These are phyloP conservation scores for Magnusiomyces paraingens DNA, from an alignment of 1,139 yeast genomes.

Conservation along the genomic window DNA sequence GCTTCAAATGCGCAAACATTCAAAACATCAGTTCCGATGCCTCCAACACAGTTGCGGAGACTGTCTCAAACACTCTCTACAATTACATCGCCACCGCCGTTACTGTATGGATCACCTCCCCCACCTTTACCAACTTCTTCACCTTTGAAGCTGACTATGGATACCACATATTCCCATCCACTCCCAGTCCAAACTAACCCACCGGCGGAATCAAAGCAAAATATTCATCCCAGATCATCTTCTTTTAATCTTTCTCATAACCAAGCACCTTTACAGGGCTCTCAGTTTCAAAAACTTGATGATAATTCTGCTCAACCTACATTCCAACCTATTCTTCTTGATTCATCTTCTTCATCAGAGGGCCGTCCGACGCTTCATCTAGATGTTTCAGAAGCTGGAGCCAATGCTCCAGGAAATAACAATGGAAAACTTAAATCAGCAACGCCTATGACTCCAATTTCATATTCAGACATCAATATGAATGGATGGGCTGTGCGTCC, in stretches of 20 bases:
- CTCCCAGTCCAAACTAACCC: too few species aligned
- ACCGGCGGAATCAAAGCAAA: too few species aligned
- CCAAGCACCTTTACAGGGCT: too few species aligned
- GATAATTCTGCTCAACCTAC: not conserved
- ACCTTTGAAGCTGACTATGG: too few species aligned
- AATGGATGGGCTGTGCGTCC: constrained; percentile 65
- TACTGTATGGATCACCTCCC: too few species aligned
- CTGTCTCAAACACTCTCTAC: too few species aligned
- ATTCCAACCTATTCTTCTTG: not conserved
- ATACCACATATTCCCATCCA: too few species aligned
- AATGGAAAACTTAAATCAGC: not conserved
- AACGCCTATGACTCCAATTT: not conserved
- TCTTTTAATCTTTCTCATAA: too few species aligned
- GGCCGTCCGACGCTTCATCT: not conserved
- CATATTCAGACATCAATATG: constrained; percentile 8
- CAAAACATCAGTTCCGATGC: constrained; percentile 9
- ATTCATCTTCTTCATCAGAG: not conserved
- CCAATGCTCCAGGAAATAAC: not conserved
- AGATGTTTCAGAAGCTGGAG: not conserved
- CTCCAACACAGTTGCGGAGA: constrained; percentile 11
- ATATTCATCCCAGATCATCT: too few species aligned
- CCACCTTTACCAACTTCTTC: too few species aligned
- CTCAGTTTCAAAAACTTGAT: not conserved
- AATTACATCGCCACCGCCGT: too few species aligned
- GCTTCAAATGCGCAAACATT: constrained; percentile 22